These are phyloP conservation scores for Terana coerulea DNA, from an alignment of 768 basidiomycete species.

Conservation along the genomic window DNA sequence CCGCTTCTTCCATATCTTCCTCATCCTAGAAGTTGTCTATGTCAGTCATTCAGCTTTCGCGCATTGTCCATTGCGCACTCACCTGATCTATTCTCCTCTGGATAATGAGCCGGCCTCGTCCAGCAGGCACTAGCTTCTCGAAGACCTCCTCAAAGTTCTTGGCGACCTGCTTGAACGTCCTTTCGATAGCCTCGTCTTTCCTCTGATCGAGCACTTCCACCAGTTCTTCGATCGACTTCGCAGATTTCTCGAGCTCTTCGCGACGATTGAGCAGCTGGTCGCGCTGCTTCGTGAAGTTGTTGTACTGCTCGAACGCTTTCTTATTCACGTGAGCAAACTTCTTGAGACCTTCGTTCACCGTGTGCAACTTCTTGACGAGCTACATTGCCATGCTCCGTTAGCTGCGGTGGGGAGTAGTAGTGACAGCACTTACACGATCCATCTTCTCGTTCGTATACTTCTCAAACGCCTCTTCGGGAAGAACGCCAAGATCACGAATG, in stretches of 20 bases:
- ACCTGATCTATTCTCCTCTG: slow-evolving; percentile 88
- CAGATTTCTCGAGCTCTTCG: slow-evolving; percentile 89
- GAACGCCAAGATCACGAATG: slow-evolving; percentile 92
- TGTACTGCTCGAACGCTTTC: slow-evolving; percentile 98
- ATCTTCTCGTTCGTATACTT: slow-evolving; percentile 87
- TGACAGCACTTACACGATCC: slow-evolving; percentile 79
- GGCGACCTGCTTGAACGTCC: slow-evolving; percentile 97
- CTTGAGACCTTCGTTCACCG: slow-evolving; percentile 88
- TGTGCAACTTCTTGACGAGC: slow-evolving; percentile 92
- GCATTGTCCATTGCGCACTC: slow-evolving; percentile 12
- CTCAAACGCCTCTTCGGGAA: slow-evolving; percentile 96
- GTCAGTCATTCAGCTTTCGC: background rate
- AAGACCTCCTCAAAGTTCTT: slow-evolving; percentile 98
- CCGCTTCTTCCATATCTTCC: slow-evolving; percentile 67
- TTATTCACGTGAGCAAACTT: slow-evolving; percentile 99
- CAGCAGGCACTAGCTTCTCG: slow-evolving; percentile 92
- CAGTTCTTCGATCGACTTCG: slow-evolving; percentile 85
- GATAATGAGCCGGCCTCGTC: slow-evolving; percentile 87
- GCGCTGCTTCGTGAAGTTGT: slow-evolving; percentile 95
- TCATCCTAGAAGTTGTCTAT: slow-evolving; percentile 48
- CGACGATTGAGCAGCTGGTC: slow-evolving; percentile 85
- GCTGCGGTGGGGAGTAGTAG: no score
- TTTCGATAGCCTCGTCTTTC: slow-evolving; percentile 98
- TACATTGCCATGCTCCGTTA: no score
- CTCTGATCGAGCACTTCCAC: slow-evolving; percentile 93